These are phyloP conservation scores for Peronospora destructor DNA, from an alignment of 352 stramenopile species.

Conservation along the genomic window DNA sequence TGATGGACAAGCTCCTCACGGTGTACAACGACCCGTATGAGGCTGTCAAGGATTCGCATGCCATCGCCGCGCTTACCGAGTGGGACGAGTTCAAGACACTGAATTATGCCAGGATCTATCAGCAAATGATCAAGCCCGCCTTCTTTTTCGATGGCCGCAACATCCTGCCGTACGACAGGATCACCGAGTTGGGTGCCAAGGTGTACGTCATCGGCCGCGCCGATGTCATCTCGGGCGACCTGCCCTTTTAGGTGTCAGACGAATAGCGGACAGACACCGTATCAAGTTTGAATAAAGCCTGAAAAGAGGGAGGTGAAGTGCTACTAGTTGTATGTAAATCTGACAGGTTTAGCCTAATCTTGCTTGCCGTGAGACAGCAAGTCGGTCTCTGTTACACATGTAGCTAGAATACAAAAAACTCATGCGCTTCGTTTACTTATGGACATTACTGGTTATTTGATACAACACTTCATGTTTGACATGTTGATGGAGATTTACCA, in stretches of 20 bases:
- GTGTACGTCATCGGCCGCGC: constrained; percentile 94
- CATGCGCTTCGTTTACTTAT: neutral
- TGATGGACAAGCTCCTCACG: constrained; percentile 75
- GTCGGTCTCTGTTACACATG: neutral
- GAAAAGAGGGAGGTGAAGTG: neutral
- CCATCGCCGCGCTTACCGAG: constrained; percentile 94
- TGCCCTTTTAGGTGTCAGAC: constrained; percentile 43
- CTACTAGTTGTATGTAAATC: neutral
- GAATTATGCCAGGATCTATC: constrained; percentile 95
- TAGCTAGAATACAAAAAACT: neutral
- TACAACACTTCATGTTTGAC: neutral
- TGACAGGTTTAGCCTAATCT: neutral
- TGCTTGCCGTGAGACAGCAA: neutral
- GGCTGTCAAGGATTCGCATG: constrained; percentile 89
- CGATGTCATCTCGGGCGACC: constrained; percentile 56
- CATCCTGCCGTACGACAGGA: constrained; percentile 90
- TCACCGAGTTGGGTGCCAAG: constrained; percentile 96
- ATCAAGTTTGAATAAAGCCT: no score
- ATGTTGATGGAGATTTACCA: neutral
- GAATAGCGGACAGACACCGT: neutral
- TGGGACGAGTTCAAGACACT: constrained; percentile 98
- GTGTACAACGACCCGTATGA: constrained; percentile 86
- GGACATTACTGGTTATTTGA: neutral
- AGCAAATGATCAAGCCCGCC: constrained; percentile 96
- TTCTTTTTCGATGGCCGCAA: constrained; percentile 99